Evolutionary conservation across 345 rosid species (phyloP).

Genomic region (Eucalyptus guilfoylei): DNA sequence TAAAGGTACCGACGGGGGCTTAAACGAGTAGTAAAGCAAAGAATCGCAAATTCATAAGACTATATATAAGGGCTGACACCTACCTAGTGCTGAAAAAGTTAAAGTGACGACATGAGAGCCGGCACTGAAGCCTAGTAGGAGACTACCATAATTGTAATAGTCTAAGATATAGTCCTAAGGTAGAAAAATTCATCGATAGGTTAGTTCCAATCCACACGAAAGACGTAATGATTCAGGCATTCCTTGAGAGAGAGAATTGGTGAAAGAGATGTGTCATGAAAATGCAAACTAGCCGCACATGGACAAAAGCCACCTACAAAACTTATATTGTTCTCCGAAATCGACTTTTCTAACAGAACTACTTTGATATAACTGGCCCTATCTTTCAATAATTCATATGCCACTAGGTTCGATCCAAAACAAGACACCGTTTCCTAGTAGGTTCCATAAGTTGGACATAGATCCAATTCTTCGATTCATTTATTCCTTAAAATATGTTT

Average conservation of each 20-base stretch:
- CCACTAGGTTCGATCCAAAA: background rate
- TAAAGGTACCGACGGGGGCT: background rate
- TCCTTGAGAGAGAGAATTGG: background rate
- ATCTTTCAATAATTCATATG: background rate
- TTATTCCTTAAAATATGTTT: background rate
- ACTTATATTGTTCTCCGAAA: background rate
- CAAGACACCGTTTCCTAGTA: background rate
- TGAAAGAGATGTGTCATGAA: background rate
- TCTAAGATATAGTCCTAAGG: background rate
- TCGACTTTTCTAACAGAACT: background rate
- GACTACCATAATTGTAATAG: background rate
- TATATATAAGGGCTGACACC: background rate
- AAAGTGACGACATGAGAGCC: background rate
- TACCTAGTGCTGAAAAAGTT: background rate
- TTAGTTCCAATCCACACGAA: background rate
- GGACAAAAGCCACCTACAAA: background rate
- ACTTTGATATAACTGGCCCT: background rate
- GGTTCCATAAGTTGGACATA: background rate
- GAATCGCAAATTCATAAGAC: rapidly evolving
- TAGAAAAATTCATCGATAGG: background rate
- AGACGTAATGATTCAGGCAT: rapidly evolving
- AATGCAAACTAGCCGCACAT: background rate
- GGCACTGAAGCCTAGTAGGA: too few relatives aligned
- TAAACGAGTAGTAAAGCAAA: background rate
- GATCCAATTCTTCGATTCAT: background rate